Evolutionary conservation across 345 rosid genomes (phyloP), one percentile per base, ranked within the genome.

Genomic region (Conringia planisiliqua): DNA sequence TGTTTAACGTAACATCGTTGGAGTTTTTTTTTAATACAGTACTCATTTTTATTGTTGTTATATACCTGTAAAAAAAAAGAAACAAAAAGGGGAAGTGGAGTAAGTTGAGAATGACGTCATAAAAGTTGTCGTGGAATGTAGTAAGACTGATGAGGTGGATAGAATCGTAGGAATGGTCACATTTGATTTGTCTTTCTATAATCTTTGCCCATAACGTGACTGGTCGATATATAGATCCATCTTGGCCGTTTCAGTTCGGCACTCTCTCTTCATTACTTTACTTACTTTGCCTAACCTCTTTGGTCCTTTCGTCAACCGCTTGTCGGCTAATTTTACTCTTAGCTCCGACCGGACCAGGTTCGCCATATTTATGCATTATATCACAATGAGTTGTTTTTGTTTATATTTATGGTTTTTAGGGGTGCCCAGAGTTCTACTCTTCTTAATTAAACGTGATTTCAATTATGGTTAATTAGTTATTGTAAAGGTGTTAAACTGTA

Each of bases 161-260:
- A 48, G 61, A 71, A 48, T 61, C 60, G 17, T 47, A 48, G 75
- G 75, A 48, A 61, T 48, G 60, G 60, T 47, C 68, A 71, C 75
- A 26, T 59, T 24, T 61, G 75, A 71, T 59, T 20, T 35, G 72
- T 42, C 62, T 68, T 52, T 68, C 4, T n/a, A 52, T 26, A 38
- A 62, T 62, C 38, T 42, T 10, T 71, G 75, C 68, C 68, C 58
- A 60, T 62, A 26, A 62, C 48, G 50, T 62, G 66, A 62, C 66
- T 39, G 66, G 48, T 61, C 27, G 48, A 62, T 36, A n/a, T n/a
- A n/a, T n/a, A 36, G 32, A 38, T 60, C n/a, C 26, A 35, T 60
- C 29, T 33, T 36, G 47, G 30, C 32, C 65, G 32, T 60, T 61
- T 61, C 39, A 38, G 57, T 60, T 18, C 58, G 35, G 17, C 64